Percentiles rank a stretch among this genome's conserved stretches.
Conservation (phyloP, 2,329 filamentous ascomycete species). For the Clathrospora elynae region DNA sequence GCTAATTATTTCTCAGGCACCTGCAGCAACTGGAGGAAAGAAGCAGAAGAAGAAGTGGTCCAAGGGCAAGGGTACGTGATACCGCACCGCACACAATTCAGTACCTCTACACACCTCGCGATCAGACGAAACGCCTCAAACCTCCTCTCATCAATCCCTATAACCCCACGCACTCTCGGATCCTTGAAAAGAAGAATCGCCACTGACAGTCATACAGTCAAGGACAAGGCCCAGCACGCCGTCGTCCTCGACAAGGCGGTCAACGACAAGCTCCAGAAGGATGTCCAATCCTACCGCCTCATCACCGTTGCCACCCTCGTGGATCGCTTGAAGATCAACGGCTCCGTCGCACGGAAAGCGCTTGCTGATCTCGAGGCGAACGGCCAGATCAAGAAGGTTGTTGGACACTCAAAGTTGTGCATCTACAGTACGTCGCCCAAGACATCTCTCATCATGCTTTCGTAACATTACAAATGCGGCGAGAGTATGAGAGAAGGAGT, state of each 20-base stretch:
- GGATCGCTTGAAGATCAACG: slow-evolving; percentile 99
- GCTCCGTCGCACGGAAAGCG: slow-evolving; percentile 88
- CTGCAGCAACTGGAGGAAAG: slow-evolving; percentile 70
- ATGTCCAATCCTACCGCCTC: slow-evolving; percentile 99
- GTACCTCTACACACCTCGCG: slow-evolving; percentile 11
- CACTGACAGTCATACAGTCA: slow-evolving; percentile 68
- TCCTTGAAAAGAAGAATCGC: slow-evolving; percentile 16
- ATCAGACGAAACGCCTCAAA: slow-evolving; percentile 1
- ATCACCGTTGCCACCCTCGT: slow-evolving; percentile 98
- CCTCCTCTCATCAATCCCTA: neutral
- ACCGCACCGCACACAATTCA: slow-evolving; percentile 26
- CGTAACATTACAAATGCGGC: too few species aligned
- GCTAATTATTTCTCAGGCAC: slow-evolving; percentile 40
- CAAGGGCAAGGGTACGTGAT: slow-evolving; percentile 63
- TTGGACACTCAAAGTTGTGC: slow-evolving; percentile 94
- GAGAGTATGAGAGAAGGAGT: too few species aligned
- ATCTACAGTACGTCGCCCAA: slow-evolving; percentile 80
- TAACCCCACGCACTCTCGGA: slow-evolving; percentile 9
- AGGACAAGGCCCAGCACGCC: slow-evolving; percentile 99
- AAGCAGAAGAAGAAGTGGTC: slow-evolving; percentile 85
- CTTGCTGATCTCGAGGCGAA: slow-evolving; percentile 94
- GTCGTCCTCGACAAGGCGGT: slow-evolving; percentile 98
- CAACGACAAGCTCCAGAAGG: slow-evolving; percentile 98
- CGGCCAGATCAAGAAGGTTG: slow-evolving; percentile 97
- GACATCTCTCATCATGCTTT: neutral